These are phyloP conservation scores for Trichophyton schoenleinii DNA, from an alignment of 2,329 filamentous ascomycete genomes.

Conservation along the genomic window DNA sequence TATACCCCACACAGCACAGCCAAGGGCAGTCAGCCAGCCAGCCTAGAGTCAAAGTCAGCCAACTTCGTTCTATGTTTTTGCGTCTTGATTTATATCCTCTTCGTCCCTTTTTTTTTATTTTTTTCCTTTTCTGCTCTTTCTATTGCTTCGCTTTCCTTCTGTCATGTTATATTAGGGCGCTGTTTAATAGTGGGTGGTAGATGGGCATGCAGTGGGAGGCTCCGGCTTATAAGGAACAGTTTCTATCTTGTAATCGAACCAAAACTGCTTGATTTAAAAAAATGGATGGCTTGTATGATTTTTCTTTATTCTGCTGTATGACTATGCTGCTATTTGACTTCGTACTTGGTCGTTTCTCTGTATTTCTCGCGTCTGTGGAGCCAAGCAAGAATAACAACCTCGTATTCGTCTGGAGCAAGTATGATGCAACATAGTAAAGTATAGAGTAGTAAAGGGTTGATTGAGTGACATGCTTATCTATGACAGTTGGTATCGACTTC, in stretches of 20 bases:
- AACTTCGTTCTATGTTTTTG: not conserved
- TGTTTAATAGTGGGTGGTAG: slow-evolving; percentile 30
- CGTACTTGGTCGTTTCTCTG: not conserved
- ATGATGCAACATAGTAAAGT: no score
- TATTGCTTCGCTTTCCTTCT: not conserved
- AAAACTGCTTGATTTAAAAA: not conserved
- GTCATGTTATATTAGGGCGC: slow-evolving; percentile 21
- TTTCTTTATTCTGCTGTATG: not conserved
- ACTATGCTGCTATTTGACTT: no score
- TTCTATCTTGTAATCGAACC: not conserved
- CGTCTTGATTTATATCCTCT: not conserved
- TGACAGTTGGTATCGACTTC: no score
- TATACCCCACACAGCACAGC: not conserved
- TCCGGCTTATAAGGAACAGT: not conserved
- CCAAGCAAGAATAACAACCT: no score
- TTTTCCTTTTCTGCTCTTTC: not conserved
- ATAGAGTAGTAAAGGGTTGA: no score
- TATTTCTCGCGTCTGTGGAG: not conserved
- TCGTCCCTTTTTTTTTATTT: not conserved
- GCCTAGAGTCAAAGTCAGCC: not conserved
- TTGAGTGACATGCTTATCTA: no score
- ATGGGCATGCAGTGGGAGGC: slow-evolving; percentile 17
- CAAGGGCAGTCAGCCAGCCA: not conserved
- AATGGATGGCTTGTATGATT: not conserved
- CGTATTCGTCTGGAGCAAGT: no score